Base-by-base conservation (phyloP, 495 filamentous ascomycete species). In the Articulospora tetracladia region DNA sequence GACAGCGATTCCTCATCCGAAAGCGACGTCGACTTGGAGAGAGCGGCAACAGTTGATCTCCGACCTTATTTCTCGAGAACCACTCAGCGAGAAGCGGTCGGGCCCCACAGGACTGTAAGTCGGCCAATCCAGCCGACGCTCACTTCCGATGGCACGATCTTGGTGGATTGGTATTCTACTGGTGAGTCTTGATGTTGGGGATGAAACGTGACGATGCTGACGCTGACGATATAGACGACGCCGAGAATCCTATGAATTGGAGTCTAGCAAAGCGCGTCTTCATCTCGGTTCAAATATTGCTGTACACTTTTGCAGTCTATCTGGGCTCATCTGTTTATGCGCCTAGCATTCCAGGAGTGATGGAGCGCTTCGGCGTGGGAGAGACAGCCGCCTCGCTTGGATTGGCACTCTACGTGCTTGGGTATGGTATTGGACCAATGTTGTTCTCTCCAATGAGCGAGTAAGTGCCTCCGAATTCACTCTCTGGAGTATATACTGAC, bases 191-290 rank as follows among this genome's bases (percentile, higher is more conserved):
- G 34, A 39, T 39, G 10, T 39, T 39, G 34, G 34, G 34, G 10
- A n/a, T n/a, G 34, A 39, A n/a, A 39, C 10, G n/a, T 39, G 34
- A n/a, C 10, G 34, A n/a, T 39, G 34, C 34, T 47, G 41, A 19
- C 4, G 23, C 41, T 17, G 3, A 32, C 30, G 13, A 4, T 3
- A 25, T 4, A 1, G 67, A 80, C 53, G 83, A 86, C 61, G 70
- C 75, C 0, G 66, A 77, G 25, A 78, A 83, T 62, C 84, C 83
- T 25, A 76, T 74, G 24, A 85, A 86, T 65, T 86, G 75, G 73
- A 71, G 66, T 30, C 60, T 69, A 17, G 24, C 59, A 1, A 70
- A 62, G 0, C 69, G 75, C 1, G 58, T 77, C 2, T 62, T 66
- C 4, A 72, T 80, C 10, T 79, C 78, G 3, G 11, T 81, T 0